A percentile compares a stretch with the other conserved stretches of the same genome.
Evolutionary conservation across 139 green algal genomes (phyloP).

Genomic region (Haematococcus lacustris): DNA sequence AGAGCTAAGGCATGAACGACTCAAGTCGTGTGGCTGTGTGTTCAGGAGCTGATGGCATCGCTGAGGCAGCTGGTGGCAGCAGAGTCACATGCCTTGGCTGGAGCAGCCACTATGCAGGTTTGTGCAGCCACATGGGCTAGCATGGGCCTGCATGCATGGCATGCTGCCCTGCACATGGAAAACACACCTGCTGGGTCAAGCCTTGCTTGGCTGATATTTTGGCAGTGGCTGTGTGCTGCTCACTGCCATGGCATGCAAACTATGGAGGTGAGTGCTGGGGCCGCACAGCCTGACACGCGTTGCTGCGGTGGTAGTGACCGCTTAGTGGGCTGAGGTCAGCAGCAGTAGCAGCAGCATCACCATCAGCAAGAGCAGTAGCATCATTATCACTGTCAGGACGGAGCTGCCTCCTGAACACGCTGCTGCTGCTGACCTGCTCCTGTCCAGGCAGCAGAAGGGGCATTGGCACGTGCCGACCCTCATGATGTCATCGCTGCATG

Average conservation of each 20-base stretch:
- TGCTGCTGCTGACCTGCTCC: constrained; percentile 20
- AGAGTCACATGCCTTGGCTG: neutral
- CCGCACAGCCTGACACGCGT: too few species aligned
- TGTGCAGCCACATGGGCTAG: too few species aligned
- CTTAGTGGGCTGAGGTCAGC: too few species aligned
- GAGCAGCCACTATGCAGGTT: neutral
- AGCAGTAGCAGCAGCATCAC: constrained; percentile 1
- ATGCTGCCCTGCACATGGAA: too few species aligned
- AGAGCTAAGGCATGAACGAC: too few species aligned
- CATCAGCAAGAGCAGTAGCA: neutral
- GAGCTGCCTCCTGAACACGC: too few species aligned
- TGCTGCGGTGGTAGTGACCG: constrained; percentile 47
- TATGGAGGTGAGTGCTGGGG: too few species aligned
- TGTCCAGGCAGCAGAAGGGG: too few species aligned
- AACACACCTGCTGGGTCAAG: too few species aligned
- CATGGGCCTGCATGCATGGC: too few species aligned
- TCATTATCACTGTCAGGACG: too few species aligned
- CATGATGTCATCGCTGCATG: constrained; percentile 20
- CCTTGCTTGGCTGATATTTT: neutral
- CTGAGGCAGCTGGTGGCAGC: constrained; percentile 34
- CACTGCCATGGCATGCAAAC: neutral
- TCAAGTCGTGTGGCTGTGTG: too few species aligned
- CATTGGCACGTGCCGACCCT: constrained; percentile 17
- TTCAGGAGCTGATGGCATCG: constrained; percentile 14
- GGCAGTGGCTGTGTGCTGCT: neutral